Evolutionary conservation across 257 asterid genomes (phyloP).

Genomic region (Forsythia suspensa): DNA sequence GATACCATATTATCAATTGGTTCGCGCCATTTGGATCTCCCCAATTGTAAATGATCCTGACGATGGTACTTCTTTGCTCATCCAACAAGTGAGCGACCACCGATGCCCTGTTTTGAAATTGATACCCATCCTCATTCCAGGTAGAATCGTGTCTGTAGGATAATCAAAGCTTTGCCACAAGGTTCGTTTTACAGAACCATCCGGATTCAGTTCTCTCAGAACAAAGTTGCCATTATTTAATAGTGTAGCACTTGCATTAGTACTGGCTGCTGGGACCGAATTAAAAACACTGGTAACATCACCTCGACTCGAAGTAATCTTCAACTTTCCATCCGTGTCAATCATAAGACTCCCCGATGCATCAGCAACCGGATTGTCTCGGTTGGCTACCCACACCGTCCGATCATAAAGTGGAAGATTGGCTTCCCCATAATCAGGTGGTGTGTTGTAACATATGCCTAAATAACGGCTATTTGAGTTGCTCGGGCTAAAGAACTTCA

Average conservation of each 20-base stretch:
- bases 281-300: neutral
- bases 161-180: slow-evolving; percentile 38
- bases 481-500: slow-evolving; percentile 28
- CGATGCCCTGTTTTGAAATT: slow-evolving; percentile 28
- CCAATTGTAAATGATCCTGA: slow-evolving; percentile 33
- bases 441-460: slow-evolving; percentile 24
- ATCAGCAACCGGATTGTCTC: slow-evolving; percentile 25
- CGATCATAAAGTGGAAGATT: neutral
- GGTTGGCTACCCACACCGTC: slow-evolving; percentile 37
- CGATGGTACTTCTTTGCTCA: slow-evolving; percentile 17
- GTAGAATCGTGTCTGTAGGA: slow-evolving; percentile 29
- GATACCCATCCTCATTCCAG: slow-evolving; percentile 38
- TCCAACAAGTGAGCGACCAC: slow-evolving; percentile 34
- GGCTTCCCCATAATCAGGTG: neutral
- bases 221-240: slow-evolving; percentile 29
- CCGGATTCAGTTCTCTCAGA: slow-evolving; percentile 9
- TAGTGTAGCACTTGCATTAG: slow-evolving; percentile 23
- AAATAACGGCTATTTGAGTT: slow-evolving; percentile 19
- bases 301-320: slow-evolving; percentile 19
- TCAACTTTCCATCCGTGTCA: slow-evolving; percentile 20
- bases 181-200: slow-evolving; percentile 18
- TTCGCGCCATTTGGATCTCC: slow-evolving; percentile 20
- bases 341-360: slow-evolving; percentile 25
- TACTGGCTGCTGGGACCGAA: slow-evolving; percentile 4
- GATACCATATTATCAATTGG: slow-evolving; percentile 28